phyloP scores from a whole-genome alignment of 306 rosid species.

The Medicago lupulina region DNA sequence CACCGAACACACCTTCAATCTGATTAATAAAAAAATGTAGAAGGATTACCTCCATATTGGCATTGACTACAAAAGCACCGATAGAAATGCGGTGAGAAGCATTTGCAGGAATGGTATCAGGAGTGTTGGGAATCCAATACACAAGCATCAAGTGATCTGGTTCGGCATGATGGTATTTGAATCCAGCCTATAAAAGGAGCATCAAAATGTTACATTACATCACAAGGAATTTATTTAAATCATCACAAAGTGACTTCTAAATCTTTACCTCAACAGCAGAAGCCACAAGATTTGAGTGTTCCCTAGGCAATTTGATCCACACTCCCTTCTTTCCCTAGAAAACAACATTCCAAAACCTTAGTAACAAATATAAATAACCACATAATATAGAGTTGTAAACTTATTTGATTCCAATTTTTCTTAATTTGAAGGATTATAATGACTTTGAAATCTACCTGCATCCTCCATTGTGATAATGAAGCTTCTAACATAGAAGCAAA shows the following conservation, averaged over 20 bases:
- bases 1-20: neutral
- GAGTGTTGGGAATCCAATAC: constrained; percentile 70
- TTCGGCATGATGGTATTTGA: constrained; percentile 88
- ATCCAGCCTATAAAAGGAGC: constrained; percentile 69
- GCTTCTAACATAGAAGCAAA: constrained; percentile 58
- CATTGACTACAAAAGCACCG: constrained; percentile 82
- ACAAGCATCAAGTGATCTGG: constrained; percentile 83
- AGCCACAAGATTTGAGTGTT: constrained; percentile 64
- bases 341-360: neutral
- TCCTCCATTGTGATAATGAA: constrained; percentile 71
- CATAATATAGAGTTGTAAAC: neutral
- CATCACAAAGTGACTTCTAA: constrained; percentile 2
- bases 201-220: constrained; percentile 8
- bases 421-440: neutral
- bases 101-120: constrained; percentile 75
- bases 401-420: neutral
- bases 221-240: neutral
- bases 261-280: constrained; percentile 63
- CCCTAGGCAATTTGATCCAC: constrained; percentile 78
- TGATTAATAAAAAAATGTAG: neutral
- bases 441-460: constrained; percentile 51
- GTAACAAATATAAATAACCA: too few species aligned
- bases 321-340: constrained; percentile 81
- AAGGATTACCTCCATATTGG: constrained; percentile 60
- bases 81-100: constrained; percentile 84